These are phyloP conservation scores for Eimeria tenella DNA, from an alignment of 169 alveolate genomes.

Conservation along the genomic window DNA sequence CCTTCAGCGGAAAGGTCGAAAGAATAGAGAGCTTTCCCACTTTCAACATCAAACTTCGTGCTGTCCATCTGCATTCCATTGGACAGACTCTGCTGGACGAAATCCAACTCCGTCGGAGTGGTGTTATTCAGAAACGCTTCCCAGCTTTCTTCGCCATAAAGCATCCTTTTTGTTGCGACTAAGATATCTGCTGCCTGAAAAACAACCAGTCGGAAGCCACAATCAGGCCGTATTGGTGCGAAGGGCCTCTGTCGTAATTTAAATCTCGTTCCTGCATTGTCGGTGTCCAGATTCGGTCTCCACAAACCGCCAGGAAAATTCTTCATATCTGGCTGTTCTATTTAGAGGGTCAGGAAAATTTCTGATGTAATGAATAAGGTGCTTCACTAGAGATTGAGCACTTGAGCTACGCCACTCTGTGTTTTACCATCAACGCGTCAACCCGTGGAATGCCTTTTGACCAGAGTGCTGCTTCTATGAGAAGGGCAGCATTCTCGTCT, in stretches of 20 bases:
- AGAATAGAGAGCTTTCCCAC: constrained; percentile 39
- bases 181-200: constrained; percentile 56
- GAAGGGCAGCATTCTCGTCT: constrained; percentile 51
- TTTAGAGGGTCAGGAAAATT: background rate
- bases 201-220: background rate
- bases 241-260: background rate
- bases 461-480: constrained; percentile 65
- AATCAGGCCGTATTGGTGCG: background rate
- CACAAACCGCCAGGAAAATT: background rate
- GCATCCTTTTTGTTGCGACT: constrained; percentile 60
- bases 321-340: background rate
- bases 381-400: background rate
- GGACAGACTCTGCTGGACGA: constrained; percentile 40
- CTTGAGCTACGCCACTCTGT: no score
- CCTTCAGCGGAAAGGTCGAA: constrained; percentile 29
- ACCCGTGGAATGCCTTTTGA: constrained; percentile 55
- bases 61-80: constrained; percentile 46
- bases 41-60: background rate
- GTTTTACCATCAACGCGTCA: constrained; percentile 45
- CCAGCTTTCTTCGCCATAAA: constrained; percentile 38
- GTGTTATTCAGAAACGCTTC: constrained; percentile 17
- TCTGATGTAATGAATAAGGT: no score
- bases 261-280: background rate
- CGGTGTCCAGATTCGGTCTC: background rate
- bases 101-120: constrained; percentile 57